Evolutionary conservation across 2,329 filamentous ascomycete genomes (phyloP), one percentile per base, ranked within the genome.

Genomic region (Ophiocordyceps robertsii): DNA sequence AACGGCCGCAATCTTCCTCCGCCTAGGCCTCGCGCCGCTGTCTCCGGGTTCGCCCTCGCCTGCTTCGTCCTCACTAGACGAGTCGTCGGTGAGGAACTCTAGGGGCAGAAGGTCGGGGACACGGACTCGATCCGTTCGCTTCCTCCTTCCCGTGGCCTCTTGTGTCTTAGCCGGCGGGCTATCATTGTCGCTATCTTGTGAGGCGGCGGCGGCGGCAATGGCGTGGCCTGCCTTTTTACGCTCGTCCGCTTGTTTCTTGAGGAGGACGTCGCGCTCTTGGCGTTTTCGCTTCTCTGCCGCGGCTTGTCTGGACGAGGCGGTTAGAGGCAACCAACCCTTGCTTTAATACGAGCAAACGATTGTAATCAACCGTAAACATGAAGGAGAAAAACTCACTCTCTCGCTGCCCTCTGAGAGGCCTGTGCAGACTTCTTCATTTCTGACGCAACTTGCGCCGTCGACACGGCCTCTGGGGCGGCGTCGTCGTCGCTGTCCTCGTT

Each of bases 391-490:
- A 57, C 71, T 47, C 57, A 77, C 74, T 70, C 62, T 50, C 71
- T 67, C 7, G 66, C 68, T 19, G 68, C 71, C 45, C 70, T 69
- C 44, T 67, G 63, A 32, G 67, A 66, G 13, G 63, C 66, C 46
- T 70, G 63, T 1, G 65, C 62, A 3, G 67, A 65, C 49, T 69
- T 64, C 46, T 67, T 64, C 19, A 64, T 60, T 45, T 69, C 61
- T 13, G 61, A 64, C 1, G 70, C 72, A 3, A 67, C 70, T 39
- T 64, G 63, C 12, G 60, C 56, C 1, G 72, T 72, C 1, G 74
- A 77, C n/a, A 78, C 66, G 3, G 70, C 73, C 56, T 78, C 75
- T 9, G 74, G 74, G 0, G 73, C 73, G 39, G 70, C 73, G 41
- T 77, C 72, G 37, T 76, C 72, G 36, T 73, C 70, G 36, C 67